These are phyloP conservation scores for Botrytis tulipae DNA, from an alignment of 2,329 filamentous ascomycete genomes.

Conservation along the genomic window DNA sequence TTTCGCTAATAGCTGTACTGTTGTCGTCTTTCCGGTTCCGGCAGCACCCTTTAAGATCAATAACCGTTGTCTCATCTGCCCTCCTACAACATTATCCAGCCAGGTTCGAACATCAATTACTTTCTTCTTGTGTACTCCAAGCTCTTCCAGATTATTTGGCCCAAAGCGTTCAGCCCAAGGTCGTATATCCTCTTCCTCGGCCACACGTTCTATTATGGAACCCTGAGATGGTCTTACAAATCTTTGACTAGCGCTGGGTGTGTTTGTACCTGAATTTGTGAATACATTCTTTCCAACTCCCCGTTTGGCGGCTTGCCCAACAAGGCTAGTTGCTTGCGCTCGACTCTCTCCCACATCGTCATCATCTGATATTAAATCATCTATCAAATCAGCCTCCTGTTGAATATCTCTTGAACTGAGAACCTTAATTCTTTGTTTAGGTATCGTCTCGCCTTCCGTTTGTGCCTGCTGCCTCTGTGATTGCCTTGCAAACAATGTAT, in stretches of 20 bases:
- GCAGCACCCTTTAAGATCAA: constrained; percentile 87
- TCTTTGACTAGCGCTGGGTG: constrained; percentile 46
- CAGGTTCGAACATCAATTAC: constrained; percentile 81
- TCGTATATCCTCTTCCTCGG: constrained; percentile 53
- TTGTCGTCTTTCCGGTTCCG: constrained; percentile 90
- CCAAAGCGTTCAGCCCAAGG: constrained; percentile 89
- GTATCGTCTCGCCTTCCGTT: constrained; percentile 24
- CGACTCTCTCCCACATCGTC: constrained; percentile 53
- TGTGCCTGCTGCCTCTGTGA: constrained; percentile 46
- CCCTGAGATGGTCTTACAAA: constrained; percentile 48
- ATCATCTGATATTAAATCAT: constrained; percentile 54
- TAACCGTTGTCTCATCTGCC: constrained; percentile 65
- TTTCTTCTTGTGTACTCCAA: constrained; percentile 94
- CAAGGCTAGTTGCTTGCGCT: constrained; percentile 52
- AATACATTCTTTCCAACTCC: constrained; percentile 44
- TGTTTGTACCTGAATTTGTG: constrained; percentile 30
- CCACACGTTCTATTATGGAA: constrained; percentile 24
- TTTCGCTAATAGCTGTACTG: constrained; percentile 72
- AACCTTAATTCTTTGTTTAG: constrained; percentile 39
- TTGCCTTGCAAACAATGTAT: constrained; percentile 61
- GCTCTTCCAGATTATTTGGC: constrained; percentile 71
- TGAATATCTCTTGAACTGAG: constrained; percentile 47
- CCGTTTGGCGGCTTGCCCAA: constrained; percentile 56
- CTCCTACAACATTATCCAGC: constrained; percentile 71
- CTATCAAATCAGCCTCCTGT: constrained; percentile 46